Conservation (phyloP, 352 stramenopile species). For the Globisporangium yorkense region DNA sequence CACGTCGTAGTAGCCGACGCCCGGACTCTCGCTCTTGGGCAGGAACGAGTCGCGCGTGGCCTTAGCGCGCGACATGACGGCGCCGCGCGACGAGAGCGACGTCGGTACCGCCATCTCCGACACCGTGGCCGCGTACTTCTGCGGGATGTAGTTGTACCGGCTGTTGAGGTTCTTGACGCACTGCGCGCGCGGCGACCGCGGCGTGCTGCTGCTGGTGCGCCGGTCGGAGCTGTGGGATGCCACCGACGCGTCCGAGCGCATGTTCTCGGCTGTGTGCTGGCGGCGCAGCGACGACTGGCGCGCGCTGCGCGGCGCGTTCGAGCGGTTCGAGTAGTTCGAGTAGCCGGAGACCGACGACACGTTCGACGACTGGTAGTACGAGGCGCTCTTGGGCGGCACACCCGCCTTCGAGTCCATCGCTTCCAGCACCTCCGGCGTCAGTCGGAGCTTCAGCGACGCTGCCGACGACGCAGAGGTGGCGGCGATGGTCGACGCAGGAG, state of each 20-base stretch:
- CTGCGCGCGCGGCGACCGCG: conserved; percentile 31
- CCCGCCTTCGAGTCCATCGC: conserved; percentile 52
- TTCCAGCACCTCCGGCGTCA: conserved; percentile 54
- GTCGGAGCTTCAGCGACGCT: conserved; percentile 29
- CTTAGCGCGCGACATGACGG: conserved; percentile 57
- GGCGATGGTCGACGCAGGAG: conserved; percentile 6
- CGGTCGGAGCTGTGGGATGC: conserved; percentile 46
- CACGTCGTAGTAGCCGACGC: conserved; percentile 76
- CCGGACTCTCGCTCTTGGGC: conserved; percentile 59
- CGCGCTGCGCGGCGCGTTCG: conserved; percentile 22
- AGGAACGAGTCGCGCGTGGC: conserved; percentile 68
- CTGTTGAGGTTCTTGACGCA: conserved; percentile 47
- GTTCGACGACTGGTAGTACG: conserved; percentile 55
- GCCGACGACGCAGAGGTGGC: not conserved
- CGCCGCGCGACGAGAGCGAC: conserved; percentile 61
- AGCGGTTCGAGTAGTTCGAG: conserved; percentile 39
- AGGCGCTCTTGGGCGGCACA: conserved; percentile 33
- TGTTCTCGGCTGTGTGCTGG: conserved; percentile 6
- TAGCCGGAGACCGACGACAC: conserved; percentile 60
- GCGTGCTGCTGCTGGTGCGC: conserved; percentile 14
- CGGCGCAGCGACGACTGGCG: not conserved
- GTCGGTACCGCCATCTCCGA: conserved; percentile 26
- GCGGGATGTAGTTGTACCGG: conserved; percentile 66
- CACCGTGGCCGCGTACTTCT: conserved; percentile 36
- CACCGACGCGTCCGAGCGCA: conserved; percentile 44